phyloP scores from a whole-genome alignment of 257 asterid genomes.

The Linderniella brevidens region DNA sequence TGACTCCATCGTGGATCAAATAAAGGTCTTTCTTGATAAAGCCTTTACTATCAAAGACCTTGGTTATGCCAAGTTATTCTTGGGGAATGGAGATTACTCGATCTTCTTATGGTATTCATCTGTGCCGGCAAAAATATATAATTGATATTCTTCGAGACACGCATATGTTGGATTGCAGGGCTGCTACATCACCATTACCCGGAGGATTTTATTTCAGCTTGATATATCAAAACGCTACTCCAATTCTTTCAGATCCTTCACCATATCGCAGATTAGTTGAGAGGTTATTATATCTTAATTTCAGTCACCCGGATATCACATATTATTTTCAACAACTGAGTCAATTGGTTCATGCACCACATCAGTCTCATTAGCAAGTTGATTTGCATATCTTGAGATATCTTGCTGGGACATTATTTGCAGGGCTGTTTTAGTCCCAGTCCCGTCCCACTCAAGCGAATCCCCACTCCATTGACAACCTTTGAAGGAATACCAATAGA shows the following conservation, averaged over 20 bases:
- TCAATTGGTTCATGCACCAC: slow-evolving; percentile 5
- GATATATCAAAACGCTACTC: slow-evolving; percentile 1
- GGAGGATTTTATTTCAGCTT: background rate
- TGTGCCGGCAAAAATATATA: slow-evolving; percentile 9
- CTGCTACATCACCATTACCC: background rate
- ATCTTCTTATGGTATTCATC: background rate
- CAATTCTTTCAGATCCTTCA: background rate
- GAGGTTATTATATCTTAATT: background rate
- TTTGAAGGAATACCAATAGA: too few species aligned
- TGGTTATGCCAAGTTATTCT: slow-evolving; percentile 1
- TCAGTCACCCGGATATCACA: slow-evolving; percentile 8
- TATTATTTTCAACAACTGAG: slow-evolving; percentile 4
- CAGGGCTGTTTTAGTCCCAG: too few species aligned
- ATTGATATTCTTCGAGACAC: slow-evolving; percentile 8
- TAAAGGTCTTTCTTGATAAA: slow-evolving; percentile 4
- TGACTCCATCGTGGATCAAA: background rate
- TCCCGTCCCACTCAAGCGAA: too few species aligned
- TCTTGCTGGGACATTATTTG: background rate
- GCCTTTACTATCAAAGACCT: slow-evolving; percentile 10
- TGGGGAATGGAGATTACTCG: slow-evolving; percentile 11
- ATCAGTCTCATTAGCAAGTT: background rate
- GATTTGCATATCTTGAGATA: background rate
- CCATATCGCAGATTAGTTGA: slow-evolving; percentile 5
- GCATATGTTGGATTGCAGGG: slow-evolving; percentile 4
- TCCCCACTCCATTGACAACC: too few species aligned